These are phyloP conservation scores for Metschnikowia cubensis DNA, from an alignment of 805 yeast genomes.

Conservation along the genomic window DNA sequence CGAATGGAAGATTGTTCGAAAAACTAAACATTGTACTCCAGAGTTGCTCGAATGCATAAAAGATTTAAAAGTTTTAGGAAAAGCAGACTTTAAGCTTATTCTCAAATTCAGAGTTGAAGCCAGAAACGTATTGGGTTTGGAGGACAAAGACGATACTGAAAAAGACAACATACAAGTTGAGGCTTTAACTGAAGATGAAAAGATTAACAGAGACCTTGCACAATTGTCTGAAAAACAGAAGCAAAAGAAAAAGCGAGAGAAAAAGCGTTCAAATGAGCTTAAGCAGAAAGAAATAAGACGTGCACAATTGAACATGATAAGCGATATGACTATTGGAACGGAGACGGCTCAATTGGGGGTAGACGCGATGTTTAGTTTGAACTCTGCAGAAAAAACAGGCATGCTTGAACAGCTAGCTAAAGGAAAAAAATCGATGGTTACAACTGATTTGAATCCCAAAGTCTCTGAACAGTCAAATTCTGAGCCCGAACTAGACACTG, in stretches of 20 bases:
- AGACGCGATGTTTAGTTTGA: conserved; percentile 76
- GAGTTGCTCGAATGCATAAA: conserved; percentile 81
- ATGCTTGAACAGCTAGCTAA: conserved; percentile 64
- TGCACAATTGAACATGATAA: conserved; percentile 94
- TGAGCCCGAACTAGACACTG: conserved; percentile 31
- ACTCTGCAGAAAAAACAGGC: conserved; percentile 85
- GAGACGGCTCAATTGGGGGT: conserved; percentile 84
- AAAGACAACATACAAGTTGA: conserved; percentile 57
- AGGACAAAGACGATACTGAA: conserved; percentile 49
- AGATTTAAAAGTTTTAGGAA: conserved; percentile 92
- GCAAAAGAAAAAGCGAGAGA: conserved; percentile 70
- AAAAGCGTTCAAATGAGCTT: conserved; percentile 72
- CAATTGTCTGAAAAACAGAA: conserved; percentile 69
- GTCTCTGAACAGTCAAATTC: conserved; percentile 51
- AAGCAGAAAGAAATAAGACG: conserved; percentile 85
- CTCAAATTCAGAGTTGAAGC: conserved; percentile 88
- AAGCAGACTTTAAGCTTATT: conserved; percentile 82
- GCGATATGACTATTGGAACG: conserved; percentile 88
- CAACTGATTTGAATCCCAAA: conserved; percentile 41
- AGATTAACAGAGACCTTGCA: conserved; percentile 79
- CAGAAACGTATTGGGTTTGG: conserved; percentile 69
- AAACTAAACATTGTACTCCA: conserved; percentile 69
- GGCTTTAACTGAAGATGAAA: conserved; percentile 80
- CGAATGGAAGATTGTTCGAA: conserved; percentile 68
- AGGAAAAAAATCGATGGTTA: conserved; percentile 66